Conservation (phyloP, 1,139 yeast species). For the Candida sp. region DNA sequence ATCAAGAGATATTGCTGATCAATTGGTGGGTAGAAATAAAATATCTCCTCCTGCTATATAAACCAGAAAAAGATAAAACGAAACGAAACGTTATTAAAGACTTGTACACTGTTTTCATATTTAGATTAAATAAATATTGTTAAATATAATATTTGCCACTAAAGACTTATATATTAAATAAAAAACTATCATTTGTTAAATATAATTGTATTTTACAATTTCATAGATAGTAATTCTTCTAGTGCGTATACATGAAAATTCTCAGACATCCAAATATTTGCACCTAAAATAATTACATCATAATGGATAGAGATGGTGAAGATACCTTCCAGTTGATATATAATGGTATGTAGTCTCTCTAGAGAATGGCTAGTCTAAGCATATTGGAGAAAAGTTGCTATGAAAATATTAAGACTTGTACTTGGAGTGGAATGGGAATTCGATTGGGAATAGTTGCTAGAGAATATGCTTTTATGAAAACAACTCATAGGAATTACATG, state of each 20-base stretch:
- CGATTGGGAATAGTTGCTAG: no score
- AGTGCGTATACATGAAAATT: no score
- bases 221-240: neutral
- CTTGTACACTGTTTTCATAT: neutral
- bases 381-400: no score
- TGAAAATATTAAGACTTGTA: neutral
- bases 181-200: no score
- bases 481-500: neutral
- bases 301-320: slow-evolving; percentile 1
- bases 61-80: neutral
- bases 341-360: neutral
- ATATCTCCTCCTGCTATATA: slow-evolving; percentile 3
- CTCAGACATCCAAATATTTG: no score
- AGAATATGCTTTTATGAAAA: neutral
- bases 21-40: slow-evolving; percentile 71
- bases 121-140: no score
- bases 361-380: no score
- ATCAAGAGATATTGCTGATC: slow-evolving; percentile 75
- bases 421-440: neutral
- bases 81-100: neutral
- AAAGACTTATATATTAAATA: no score
- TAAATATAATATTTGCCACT: no score
- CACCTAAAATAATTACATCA: neutral
- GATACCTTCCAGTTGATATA: neutral
- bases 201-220: no score